phyloP scores from a whole-genome alignment of 2,329 filamentous ascomycete species.

The Alternaria longipes region DNA sequence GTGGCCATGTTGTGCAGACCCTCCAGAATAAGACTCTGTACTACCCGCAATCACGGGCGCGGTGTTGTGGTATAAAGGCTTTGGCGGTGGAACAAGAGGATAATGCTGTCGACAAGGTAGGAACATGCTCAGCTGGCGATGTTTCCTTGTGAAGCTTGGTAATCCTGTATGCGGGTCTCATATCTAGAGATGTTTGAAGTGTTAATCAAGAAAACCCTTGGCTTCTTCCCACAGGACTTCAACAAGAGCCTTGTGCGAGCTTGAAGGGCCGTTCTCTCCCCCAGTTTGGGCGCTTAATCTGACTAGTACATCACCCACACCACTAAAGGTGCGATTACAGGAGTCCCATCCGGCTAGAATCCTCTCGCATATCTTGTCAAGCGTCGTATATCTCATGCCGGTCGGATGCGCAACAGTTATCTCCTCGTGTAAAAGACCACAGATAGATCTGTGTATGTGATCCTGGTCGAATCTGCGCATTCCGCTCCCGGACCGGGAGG shows the following conservation, averaged over 20 bases:
- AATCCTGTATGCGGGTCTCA: not conserved
- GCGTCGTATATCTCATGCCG: not conserved
- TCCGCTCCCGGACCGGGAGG: not conserved
- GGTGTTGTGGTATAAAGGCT: not conserved
- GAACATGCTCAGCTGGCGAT: not conserved
- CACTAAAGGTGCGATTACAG: not conserved
- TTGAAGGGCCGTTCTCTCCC: slow-evolving; percentile 2
- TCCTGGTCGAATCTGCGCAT: not conserved
- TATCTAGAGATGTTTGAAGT: not conserved
- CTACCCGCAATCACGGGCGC: not conserved
- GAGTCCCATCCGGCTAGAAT: not conserved
- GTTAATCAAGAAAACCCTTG: not conserved
- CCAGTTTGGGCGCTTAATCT: not conserved
- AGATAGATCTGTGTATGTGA: not conserved
- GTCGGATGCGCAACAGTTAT: not conserved
- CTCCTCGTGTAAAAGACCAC: not conserved
- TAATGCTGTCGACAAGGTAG: not conserved
- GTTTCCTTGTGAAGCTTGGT: not conserved
- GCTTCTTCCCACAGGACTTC: not conserved
- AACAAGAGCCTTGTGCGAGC: not conserved
- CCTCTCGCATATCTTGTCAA: not conserved
- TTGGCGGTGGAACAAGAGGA: not conserved
- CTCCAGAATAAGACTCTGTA: not conserved
- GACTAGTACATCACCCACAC: not conserved
- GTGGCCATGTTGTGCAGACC: not conserved